A percentile compares a stretch with the other conserved stretches of the same genome.
Conservation (phyloP, 805 yeast species). For the Candida germanica region DNA sequence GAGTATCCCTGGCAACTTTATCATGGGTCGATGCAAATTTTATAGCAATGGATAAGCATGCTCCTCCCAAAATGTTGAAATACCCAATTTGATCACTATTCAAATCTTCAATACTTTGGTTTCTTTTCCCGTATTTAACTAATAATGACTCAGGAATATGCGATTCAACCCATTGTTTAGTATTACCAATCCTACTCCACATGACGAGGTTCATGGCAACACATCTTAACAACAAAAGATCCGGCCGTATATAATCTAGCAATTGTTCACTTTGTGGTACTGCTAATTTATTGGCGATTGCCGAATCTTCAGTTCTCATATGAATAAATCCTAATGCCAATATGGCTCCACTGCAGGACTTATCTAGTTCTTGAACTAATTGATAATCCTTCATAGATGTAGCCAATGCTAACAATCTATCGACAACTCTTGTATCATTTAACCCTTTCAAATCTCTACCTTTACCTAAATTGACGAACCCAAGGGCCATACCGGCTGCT, state of each 20-base stretch:
- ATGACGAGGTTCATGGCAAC: constrained; percentile 61
- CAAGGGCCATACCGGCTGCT: constrained; percentile 87
- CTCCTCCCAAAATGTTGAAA: constrained; percentile 69
- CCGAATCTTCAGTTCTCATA: constrained; percentile 58
- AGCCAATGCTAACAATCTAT: constrained; percentile 55
- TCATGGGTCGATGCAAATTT: constrained; percentile 71
- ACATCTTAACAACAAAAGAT: constrained; percentile 62
- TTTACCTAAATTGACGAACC: constrained; percentile 76
- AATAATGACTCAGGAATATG: constrained; percentile 49
- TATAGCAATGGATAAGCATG: constrained; percentile 70
- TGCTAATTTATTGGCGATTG: constrained; percentile 58
- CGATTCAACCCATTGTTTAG: constrained; percentile 52
- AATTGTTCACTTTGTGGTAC: constrained; percentile 60
- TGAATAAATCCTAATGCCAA: constrained; percentile 73
- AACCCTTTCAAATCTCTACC: constrained; percentile 60
- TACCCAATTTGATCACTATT: constrained; percentile 62
- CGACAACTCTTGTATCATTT: constrained; percentile 63
- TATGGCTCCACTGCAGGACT: constrained; percentile 70
- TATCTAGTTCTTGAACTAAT: constrained; percentile 54
- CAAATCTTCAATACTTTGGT: constrained; percentile 19
- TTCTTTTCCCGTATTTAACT: constrained; percentile 12
- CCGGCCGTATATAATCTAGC: constrained; percentile 76
- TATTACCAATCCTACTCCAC: constrained; percentile 63
- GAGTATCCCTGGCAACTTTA: constrained; percentile 48
- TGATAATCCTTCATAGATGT: constrained; percentile 61